Conservation (phyloP, 2,329 filamentous ascomycete genomes). For the Fusarium sp. region DNA sequence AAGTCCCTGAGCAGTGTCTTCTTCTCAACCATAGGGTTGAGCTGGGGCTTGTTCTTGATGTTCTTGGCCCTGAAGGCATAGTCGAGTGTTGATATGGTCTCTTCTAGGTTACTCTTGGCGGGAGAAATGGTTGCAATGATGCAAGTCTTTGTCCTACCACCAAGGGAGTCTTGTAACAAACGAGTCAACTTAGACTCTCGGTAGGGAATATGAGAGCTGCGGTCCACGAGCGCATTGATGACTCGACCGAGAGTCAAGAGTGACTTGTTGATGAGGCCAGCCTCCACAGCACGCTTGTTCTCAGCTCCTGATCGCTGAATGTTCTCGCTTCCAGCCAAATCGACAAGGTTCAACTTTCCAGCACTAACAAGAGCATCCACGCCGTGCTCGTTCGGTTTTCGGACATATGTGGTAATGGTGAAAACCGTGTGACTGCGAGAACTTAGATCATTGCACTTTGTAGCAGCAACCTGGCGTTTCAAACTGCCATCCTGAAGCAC, state of each 20-base stretch:
- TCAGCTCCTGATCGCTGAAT: constrained; percentile 97
- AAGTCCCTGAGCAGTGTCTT: constrained; percentile 92
- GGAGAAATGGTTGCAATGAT: constrained; percentile 98
- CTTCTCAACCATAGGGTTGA: constrained; percentile 92
- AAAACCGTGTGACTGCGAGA: constrained; percentile 98
- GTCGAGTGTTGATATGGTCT: constrained; percentile 97
- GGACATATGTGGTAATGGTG: constrained; percentile 91
- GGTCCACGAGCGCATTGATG: constrained; percentile 96
- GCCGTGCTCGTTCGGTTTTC: constrained; percentile 80
- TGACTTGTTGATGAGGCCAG: constrained; percentile 97
- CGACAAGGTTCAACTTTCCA: constrained; percentile 95
- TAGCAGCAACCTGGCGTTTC: constrained; percentile 97
- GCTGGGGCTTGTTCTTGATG: constrained; percentile 96
- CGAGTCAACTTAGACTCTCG: constrained; percentile 96
- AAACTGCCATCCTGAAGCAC: constrained; percentile 88
- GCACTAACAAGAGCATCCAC: constrained; percentile 90
- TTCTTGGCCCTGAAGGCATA: constrained; percentile 99
- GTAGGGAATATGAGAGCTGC: constrained; percentile 86
- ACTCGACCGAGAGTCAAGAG: constrained; percentile 93
- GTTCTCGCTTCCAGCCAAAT: constrained; percentile 96
- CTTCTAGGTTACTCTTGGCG: constrained; percentile 93
- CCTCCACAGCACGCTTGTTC: constrained; percentile 96
- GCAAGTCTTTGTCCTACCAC: constrained; percentile 95
- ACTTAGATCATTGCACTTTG: constrained; percentile 99
- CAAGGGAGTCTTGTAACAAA: constrained; percentile 93